These are phyloP conservation scores for Argentina anserina DNA, from an alignment of 306 rosid genomes.

Conservation along the genomic window DNA sequence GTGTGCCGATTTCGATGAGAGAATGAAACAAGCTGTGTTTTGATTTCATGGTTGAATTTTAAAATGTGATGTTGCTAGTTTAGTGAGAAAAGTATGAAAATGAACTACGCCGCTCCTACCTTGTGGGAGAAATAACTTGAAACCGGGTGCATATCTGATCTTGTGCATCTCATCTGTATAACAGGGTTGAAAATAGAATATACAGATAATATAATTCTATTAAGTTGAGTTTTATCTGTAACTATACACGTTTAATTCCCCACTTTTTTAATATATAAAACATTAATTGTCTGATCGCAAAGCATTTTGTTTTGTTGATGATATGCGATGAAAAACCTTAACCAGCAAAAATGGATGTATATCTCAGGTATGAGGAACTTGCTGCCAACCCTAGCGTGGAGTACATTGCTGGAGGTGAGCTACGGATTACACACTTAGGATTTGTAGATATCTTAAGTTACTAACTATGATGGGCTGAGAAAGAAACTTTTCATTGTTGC, in stretches of 20 bases:
- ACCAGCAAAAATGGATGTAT: background rate
- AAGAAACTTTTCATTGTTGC: conserved; percentile 9
- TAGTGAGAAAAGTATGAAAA: background rate
- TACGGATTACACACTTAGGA: background rate
- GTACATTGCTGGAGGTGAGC: conserved; percentile 91
- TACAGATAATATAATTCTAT: background rate
- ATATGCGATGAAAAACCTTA: too few relatives aligned
- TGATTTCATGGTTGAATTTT: background rate
- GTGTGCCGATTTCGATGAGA: background rate
- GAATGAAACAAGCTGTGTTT: background rate
- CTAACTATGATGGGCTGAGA: background rate
- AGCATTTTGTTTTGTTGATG: background rate
- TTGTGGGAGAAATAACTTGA: background rate
- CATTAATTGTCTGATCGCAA: background rate
- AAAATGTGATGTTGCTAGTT: background rate
- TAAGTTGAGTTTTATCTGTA: too few relatives aligned
- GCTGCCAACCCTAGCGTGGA: conserved; percentile 57
- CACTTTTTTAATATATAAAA: too few relatives aligned
- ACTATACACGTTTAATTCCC: too few relatives aligned
- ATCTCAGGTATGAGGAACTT: conserved; percentile 72
- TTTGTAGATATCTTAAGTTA: background rate
- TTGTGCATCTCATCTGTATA: background rate
- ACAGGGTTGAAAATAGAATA: background rate
- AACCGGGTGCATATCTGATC: background rate
- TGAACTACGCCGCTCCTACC: background rate